Evolutionary conservation across 495 filamentous ascomycete species (phyloP), one percentile per base, ranked within the genome.

Genomic region (Penicillium taxi): DNA sequence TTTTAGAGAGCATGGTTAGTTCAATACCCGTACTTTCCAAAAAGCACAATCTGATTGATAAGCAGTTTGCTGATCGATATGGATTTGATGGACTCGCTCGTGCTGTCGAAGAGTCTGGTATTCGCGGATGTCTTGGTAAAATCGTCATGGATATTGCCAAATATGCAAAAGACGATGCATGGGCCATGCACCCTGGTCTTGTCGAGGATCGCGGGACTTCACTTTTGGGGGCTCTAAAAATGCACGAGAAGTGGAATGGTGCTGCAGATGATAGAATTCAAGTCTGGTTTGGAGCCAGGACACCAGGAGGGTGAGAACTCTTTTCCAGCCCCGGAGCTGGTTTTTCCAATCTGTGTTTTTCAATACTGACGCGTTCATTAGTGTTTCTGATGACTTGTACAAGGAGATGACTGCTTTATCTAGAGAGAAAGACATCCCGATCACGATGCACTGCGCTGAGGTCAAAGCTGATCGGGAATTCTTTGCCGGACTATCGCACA

Each of bases 271-370:
- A 64, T 35, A 52, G 70, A 3, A 68, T 73, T 24, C 53, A 61
- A 1, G 66, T 73, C 5, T 73, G 70, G 70, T 70, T 71, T 47
- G 67, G 67, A 11, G 69, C 68, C 1, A 53, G 65, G 24, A 71
- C 70, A 5, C 67, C 70, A 9, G 66, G 70, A 31, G 67, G 67
- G 63, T 70, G 45, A 26, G 44, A 14, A 16, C 9, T 15, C 0
- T 11, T 5, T 16, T 18, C 19, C 9, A 5, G 18, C 22, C 22
- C 11, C 22, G 22, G n/a, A n/a, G n/a, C n/a, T n/a, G n/a, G n/a
- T n/a, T 32, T 7, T 28, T 20, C 18, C 17, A 18, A 26, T 31
- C 37, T 28, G 20, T 29, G 15, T 29, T 19, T 6, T 25, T n/a
- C 22, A 32, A 22, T 17, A 17, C 23, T 24, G 35, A 41, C 47